A percentile compares a stretch with the other conserved stretches of the same genome.
Conservation (phyloP, 2,329 filamentous ascomycete species). For the Phyllosticta citribraziliensis region DNA sequence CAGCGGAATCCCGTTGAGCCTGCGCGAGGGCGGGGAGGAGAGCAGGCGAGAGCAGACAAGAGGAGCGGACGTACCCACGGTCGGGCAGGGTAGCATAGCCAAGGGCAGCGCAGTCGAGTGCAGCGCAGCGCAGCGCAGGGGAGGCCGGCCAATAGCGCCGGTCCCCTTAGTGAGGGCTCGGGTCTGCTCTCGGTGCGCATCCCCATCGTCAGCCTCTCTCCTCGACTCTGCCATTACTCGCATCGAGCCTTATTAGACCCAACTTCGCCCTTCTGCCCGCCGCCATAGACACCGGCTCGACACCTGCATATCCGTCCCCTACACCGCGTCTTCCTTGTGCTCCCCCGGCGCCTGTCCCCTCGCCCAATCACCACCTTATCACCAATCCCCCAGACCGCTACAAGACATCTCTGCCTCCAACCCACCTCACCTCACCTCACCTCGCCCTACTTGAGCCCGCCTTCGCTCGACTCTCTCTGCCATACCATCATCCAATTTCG, state of each 20-base stretch:
- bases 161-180: not conserved
- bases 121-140: not conserved
- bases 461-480: not conserved
- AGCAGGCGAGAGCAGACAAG: too few relatives aligned
- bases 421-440: too few relatives aligned
- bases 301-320: not conserved
- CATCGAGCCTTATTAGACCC: not conserved
- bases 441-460: slow-evolving; percentile 5
- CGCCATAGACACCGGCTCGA: not conserved
- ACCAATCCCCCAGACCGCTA: slow-evolving; percentile 1
- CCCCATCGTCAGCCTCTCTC: not conserved
- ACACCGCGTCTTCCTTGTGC: not conserved
- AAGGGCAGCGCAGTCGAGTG: not conserved
- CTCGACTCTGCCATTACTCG: not conserved
- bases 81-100: too few relatives aligned
- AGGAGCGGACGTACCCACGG: too few relatives aligned
- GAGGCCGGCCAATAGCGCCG: not conserved
- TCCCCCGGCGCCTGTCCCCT: not conserved
- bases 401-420: too few relatives aligned
- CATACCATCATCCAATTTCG: not conserved
- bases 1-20: too few relatives aligned
- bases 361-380: not conserved
- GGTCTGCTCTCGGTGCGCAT: not conserved
- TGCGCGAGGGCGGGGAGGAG: too few relatives aligned
- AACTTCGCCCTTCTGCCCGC: not conserved